Evolutionary conservation across 2,329 filamentous ascomycete species (phyloP).

Genomic region (Arthroderma sp.): DNA sequence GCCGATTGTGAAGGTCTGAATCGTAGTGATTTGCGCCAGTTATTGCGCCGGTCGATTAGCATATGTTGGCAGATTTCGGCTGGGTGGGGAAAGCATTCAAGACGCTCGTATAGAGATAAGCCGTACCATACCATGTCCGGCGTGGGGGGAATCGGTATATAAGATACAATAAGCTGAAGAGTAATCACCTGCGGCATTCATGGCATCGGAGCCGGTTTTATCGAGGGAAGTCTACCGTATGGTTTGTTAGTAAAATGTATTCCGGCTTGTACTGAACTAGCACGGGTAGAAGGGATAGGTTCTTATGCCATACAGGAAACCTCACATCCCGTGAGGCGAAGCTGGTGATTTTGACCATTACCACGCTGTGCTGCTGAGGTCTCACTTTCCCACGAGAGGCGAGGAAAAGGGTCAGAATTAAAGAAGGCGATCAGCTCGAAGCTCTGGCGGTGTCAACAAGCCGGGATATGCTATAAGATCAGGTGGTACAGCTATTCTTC

Average conservation of each 20-base stretch:
- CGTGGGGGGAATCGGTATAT: conserved; percentile 53
- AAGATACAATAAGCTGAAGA: conserved; percentile 90
- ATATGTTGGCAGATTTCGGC: no score
- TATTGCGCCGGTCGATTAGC: no score
- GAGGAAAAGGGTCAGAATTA: no score
- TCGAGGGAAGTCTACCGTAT: conserved; percentile 62
- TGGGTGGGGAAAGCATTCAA: no score
- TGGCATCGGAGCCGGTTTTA: conserved; percentile 92
- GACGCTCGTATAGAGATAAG: background rate
- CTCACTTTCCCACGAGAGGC: no score
- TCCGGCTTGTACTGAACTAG: background rate
- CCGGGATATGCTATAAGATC: no score
- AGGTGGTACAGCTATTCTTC: no score
- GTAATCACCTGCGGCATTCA: conserved; percentile 90
- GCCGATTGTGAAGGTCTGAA: conserved; percentile 34
- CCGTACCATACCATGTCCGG: conserved; percentile 31
- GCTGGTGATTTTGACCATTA: conserved; percentile 54
- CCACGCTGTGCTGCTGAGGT: background rate
- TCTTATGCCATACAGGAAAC: conserved; percentile 42
- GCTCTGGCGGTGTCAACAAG: no score
- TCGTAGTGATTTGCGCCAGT: no score
- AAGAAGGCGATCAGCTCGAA: no score
- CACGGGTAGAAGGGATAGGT: conserved; percentile 3
- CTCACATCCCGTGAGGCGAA: conserved; percentile 61
- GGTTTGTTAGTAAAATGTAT: background rate